Evolutionary conservation across 768 basidiomycete genomes (phyloP).

Genomic region (Leccinum barrowsii): DNA sequence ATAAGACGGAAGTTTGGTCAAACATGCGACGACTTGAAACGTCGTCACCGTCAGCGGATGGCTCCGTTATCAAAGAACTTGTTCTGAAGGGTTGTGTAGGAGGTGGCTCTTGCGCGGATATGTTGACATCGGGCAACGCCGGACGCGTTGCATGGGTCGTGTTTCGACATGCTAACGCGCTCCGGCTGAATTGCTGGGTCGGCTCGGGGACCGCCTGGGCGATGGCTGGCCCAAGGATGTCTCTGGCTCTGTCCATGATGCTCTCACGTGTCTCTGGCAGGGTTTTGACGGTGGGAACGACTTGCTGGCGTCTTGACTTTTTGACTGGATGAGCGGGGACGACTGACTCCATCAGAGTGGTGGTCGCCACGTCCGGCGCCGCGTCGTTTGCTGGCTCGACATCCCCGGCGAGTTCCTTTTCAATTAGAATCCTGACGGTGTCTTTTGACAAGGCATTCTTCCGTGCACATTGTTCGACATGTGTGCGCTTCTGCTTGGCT

Average conservation of each 20-base stretch:
- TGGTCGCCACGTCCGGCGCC: constrained; percentile 4
- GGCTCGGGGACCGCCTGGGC: constrained; percentile 7
- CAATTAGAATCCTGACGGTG: constrained; percentile 52
- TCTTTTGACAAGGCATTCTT: constrained; percentile 52
- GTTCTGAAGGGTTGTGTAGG: constrained; percentile 40
- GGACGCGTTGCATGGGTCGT: neutral
- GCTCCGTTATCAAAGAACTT: constrained; percentile 29
- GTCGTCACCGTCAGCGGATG: neutral
- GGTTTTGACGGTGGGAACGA: constrained; percentile 42
- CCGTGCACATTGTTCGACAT: constrained; percentile 66
- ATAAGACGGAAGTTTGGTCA: constrained; percentile 11
- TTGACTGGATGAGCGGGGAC: constrained; percentile 46
- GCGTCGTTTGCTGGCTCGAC: neutral
- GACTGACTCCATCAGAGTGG: constrained; percentile 53
- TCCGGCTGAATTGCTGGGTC: constrained; percentile 35
- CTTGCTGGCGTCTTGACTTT: constrained; percentile 37
- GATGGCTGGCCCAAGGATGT: constrained; percentile 27
- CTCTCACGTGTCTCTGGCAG: constrained; percentile 44
- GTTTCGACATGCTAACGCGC: constrained; percentile 24
- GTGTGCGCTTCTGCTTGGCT: constrained; percentile 55
- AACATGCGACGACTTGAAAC: constrained; percentile 12
- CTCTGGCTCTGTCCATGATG: constrained; percentile 39
- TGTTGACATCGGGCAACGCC: neutral
- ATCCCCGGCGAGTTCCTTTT: constrained; percentile 42
- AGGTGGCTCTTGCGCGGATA: constrained; percentile 12